Base-by-base conservation (phyloP, 345 rosid genomes). In the Balakata baccata region DNA sequence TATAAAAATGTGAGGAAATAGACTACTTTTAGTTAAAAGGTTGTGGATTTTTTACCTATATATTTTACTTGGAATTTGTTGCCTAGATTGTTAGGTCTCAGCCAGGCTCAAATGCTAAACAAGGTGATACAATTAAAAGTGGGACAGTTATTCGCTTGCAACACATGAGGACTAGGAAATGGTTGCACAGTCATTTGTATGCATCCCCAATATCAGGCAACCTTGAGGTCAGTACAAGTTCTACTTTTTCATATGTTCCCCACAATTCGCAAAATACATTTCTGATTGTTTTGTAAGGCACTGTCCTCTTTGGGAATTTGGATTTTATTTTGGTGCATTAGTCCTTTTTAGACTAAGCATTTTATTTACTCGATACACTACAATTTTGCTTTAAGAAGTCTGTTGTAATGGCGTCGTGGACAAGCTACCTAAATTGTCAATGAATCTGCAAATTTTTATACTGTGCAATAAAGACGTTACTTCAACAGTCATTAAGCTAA, bases 151-250 rank as follows among this genome's bases (percentile, higher is more conserved):
- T 95, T 59, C 87, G 93, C 69, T 54, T 95, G 80, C 99, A 92
- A 66, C 99, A 95, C 81, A 92, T 91, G 99, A 92, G 78, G 83
- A 95, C 98, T 75, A 84, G 90, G 61, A 95, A 91, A 68, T 95
- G 98, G 98, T 75, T 95, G 71, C 99, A 95, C 71, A 95, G 99
- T 81, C 99, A 95, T 70, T 75, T 95, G 74, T 93, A 91, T 81
- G 96, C 93, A 14, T 95, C 99, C 52, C 99, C 99, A 51, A 91
- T 95, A 65, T 84, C 99, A 5, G 97, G 99, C 73, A 95, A 95
- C 86, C 82, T 95, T 20, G 99, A 95, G 99, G 99, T 92, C 66
- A 70, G 85, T 75, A 34, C 25, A 34, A 20, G 29, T 16, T 76
- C 63, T 60, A 45, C 22, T 63, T 18, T 47, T 74, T 54, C 45